Percentiles rank a stretch among this genome's conserved stretches.
Evolutionary conservation across 331 rosid species (phyloP).

Genomic region (Rhamnella rubrinervis): DNA sequence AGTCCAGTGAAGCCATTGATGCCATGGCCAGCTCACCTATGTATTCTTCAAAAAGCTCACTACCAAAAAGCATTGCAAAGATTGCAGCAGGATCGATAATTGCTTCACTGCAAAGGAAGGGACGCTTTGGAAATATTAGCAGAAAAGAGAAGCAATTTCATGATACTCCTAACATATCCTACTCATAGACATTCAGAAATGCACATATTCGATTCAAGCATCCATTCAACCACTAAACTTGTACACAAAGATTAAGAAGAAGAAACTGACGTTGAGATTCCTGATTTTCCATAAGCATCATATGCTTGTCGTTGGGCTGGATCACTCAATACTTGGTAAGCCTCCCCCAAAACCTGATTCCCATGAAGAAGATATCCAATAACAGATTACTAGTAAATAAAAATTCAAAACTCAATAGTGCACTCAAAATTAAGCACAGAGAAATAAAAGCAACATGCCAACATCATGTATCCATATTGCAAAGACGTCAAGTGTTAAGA

Average conservation of each 20-base stretch:
- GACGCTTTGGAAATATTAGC: constrained; percentile 17
- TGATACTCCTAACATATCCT: not conserved
- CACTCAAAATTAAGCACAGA: not conserved
- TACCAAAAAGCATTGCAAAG: constrained; percentile 98
- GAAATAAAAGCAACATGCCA: not conserved
- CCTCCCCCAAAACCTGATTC: constrained; percentile 91
- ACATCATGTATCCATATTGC: too few relatives aligned
- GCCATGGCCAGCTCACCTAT: constrained; percentile 99
- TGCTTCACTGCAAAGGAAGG: constrained; percentile 59
- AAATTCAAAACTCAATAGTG: not conserved
- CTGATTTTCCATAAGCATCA: constrained; percentile 84
- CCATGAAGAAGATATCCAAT: not conserved
- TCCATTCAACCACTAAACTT: constrained; percentile 21
- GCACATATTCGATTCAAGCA: constrained; percentile 7
- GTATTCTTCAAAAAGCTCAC: constrained; percentile 97
- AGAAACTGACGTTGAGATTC: constrained; percentile 85
- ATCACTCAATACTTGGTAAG: constrained; percentile 95
- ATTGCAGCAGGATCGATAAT: constrained; percentile 99
- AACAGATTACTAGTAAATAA: not conserved
- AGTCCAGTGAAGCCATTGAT: constrained; percentile 93
- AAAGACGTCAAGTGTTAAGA: too few relatives aligned
- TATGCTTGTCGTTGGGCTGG: constrained; percentile 87
- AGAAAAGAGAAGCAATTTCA: constrained; percentile 1
- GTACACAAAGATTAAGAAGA: constrained; percentile 9
- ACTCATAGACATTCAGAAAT: not conserved